These are phyloP conservation scores for Galeopsis tetrahit DNA, from an alignment of 257 asterid species.

Conservation along the genomic window DNA sequence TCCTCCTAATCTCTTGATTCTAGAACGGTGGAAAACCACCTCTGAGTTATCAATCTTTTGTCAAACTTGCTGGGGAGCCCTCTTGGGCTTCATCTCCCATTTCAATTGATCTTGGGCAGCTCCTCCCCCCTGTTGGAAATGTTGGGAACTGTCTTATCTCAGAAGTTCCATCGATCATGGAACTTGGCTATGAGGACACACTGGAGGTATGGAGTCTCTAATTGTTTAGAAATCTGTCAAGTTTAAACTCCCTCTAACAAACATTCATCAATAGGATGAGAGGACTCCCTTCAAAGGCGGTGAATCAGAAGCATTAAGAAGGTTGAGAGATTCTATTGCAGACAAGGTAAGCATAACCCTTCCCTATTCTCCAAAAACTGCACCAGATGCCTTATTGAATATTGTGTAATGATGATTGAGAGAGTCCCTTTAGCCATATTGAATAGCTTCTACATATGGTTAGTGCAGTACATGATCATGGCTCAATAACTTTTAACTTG, in stretches of 20 bases:
- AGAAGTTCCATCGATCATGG: conserved; percentile 74
- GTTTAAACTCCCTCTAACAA: conserved; percentile 24
- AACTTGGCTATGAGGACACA: conserved; percentile 76
- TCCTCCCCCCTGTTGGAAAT: conserved; percentile 80
- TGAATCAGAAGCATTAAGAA: conserved; percentile 89
- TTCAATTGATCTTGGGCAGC: conserved; percentile 44
- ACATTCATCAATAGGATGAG: conserved; percentile 55
- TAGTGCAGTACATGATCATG: neutral
- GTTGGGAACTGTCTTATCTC: conserved; percentile 49
- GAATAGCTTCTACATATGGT: neutral
- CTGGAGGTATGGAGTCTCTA: conserved; percentile 52
- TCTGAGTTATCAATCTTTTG: conserved; percentile 79
- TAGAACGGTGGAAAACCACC: conserved; percentile 97
- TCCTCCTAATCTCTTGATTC: conserved; percentile 23
- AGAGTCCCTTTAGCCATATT: conserved; percentile 2
- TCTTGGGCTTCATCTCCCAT: conserved; percentile 75
- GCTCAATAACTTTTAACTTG: neutral
- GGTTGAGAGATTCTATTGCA: conserved; percentile 70
- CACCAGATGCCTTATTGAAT: neutral
- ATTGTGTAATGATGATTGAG: conserved; percentile 1
- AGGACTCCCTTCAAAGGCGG: conserved; percentile 88
- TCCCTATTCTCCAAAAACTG: conserved; percentile 10
- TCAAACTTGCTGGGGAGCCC: conserved; percentile 89
- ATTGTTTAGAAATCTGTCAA: conserved; percentile 7
- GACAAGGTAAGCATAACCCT: conserved; percentile 55